Percentiles rank a stretch among this genome's conserved stretches.
phyloP scores from a whole-genome alignment of 805 yeast species.

The Nakazawaea wyomingensis region DNA sequence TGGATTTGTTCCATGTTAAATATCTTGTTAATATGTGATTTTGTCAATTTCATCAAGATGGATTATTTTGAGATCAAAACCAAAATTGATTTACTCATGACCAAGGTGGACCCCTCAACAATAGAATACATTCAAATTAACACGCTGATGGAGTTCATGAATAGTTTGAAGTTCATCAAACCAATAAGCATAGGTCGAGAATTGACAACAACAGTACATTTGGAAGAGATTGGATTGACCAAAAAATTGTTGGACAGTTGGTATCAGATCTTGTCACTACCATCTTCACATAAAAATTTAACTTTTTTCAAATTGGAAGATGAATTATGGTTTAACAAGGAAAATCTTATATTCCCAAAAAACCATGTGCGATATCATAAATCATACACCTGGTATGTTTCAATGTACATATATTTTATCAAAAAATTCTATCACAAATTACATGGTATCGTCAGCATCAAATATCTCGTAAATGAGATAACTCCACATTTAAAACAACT shows the following conservation, averaged over 20 bases:
- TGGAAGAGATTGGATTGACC: slow-evolving; percentile 3
- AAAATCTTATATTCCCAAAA: not conserved
- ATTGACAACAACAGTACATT: not conserved
- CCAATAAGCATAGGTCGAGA: not conserved
- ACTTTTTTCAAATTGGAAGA: slow-evolving; percentile 8
- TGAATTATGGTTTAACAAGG: slow-evolving; percentile 9
- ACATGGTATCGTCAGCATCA: slow-evolving; percentile 4
- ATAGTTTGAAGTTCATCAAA: slow-evolving; percentile 8
- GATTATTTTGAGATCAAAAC: not conserved
- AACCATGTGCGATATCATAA: not conserved
- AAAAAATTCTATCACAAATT: slow-evolving; percentile 4
- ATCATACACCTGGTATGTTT: slow-evolving; percentile 9
- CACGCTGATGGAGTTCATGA: not conserved
- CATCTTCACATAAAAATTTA: not conserved
- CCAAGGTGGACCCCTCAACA: not conserved
- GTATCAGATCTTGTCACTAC: slow-evolving; percentile 5
- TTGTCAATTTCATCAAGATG: not conserved
- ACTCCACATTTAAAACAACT: slow-evolving; percentile 5
- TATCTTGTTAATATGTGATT: slow-evolving; percentile 2
- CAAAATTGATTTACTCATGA: not conserved
- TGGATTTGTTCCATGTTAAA: slow-evolving; percentile 6
- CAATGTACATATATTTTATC: slow-evolving; percentile 11
- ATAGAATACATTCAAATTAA: not conserved
- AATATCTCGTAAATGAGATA: slow-evolving; percentile 8
- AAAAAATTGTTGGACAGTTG: not conserved